Percentiles rank a stretch among this genome's conserved stretches.
phyloP scores from a whole-genome alignment of 2,329 filamentous ascomycete species.

The Helminthosporium solani region DNA sequence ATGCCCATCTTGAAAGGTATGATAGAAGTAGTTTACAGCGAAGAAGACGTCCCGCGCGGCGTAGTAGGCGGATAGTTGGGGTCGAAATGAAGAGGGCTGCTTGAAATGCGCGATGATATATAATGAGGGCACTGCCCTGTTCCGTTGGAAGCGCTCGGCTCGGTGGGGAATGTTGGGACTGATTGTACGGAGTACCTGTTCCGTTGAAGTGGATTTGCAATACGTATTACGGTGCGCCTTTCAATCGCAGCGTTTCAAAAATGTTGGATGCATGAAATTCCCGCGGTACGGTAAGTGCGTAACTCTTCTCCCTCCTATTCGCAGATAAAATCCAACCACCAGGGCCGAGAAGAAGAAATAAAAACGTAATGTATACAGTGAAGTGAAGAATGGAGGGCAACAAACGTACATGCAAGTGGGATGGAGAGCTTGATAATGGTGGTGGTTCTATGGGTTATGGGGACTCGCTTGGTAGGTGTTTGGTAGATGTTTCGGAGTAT shows the following conservation, averaged over 20 bases:
- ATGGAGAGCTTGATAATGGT: not conserved
- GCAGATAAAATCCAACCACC: not conserved
- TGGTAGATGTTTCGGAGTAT: constrained; percentile 3
- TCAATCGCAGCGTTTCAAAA: not conserved
- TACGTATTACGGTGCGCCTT: too few relatives aligned
- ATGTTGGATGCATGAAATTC: not conserved
- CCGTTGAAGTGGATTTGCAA: not conserved
- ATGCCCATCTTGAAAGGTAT: constrained; percentile 2
- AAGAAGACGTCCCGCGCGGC: not conserved
- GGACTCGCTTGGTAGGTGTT: not conserved
- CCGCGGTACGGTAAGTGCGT: not conserved
- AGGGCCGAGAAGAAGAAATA: not conserved
- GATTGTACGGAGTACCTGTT: not conserved
- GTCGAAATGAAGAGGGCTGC: too few relatives aligned
- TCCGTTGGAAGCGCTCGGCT: not conserved
- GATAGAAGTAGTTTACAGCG: not conserved
- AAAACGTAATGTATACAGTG: not conserved
- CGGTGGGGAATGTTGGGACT: not conserved
- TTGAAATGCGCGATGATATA: not conserved
- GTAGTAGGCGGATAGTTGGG: not conserved
- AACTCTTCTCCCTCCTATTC: not conserved
- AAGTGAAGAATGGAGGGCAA: not conserved
- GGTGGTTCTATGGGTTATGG: not conserved
- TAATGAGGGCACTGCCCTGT: not conserved
- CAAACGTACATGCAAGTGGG: not conserved